These are phyloP conservation scores for Dothiorella sarmentorum DNA, from an alignment of 2,329 filamentous ascomycete genomes.

Conservation along the genomic window DNA sequence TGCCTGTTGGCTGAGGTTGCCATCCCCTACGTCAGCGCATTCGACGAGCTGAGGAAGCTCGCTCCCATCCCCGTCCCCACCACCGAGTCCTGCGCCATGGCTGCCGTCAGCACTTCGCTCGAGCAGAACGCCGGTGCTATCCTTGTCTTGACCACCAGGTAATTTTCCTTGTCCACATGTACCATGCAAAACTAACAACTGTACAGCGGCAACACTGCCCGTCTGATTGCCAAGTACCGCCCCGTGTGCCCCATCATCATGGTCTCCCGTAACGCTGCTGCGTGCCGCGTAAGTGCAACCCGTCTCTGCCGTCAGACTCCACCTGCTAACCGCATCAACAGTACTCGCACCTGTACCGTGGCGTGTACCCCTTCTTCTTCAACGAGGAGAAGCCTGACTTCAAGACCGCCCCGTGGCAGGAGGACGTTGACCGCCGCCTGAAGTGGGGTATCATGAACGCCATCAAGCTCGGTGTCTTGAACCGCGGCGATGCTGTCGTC, in stretches of 20 bases:
- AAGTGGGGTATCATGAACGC: constrained; percentile 94
- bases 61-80: constrained; percentile 80
- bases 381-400: constrained; percentile 93
- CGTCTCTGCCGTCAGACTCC: neutral
- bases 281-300: constrained; percentile 60
- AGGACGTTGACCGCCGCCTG: constrained; percentile 95
- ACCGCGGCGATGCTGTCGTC: constrained; percentile 69
- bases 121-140: constrained; percentile 97
- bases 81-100: constrained; percentile 93
- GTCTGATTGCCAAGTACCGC: constrained; percentile 95
- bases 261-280: constrained; percentile 83
- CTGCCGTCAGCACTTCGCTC: constrained; percentile 89
- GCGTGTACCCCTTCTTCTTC: constrained; percentile 97
- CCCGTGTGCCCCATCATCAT: constrained; percentile 99
- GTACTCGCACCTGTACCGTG: constrained; percentile 93
- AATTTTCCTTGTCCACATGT: constrained; percentile 29
- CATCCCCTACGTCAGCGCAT: constrained; percentile 94
- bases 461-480: constrained; percentile 74
- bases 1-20: constrained; percentile 96
- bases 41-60: constrained; percentile 87
- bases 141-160: constrained; percentile 89
- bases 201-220: constrained; percentile 78
- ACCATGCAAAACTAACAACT: constrained; percentile 23
- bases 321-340: constrained; percentile 26
- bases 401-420: constrained; percentile 89